phyloP scores from a whole-genome alignment of 202 grass and related monocot species.

The Alloteropsis angusta region DNA sequence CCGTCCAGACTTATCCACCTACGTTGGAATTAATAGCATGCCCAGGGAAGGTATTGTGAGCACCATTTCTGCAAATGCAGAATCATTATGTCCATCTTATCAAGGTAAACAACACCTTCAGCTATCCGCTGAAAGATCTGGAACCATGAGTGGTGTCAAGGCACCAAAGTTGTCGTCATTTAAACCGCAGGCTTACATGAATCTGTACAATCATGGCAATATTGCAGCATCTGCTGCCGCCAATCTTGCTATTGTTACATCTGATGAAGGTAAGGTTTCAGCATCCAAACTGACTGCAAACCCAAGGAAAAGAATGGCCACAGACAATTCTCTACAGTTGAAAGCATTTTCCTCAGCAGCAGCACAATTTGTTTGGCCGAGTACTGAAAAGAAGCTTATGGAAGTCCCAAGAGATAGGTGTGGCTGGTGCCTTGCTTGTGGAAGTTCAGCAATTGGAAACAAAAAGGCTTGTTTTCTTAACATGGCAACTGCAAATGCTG shows the following conservation, averaged over 20 bases:
- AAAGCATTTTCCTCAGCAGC: conserved; percentile 82
- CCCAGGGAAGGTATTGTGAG: conserved; percentile 25
- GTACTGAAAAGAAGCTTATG: conserved; percentile 66
- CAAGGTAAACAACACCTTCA: conserved; percentile 27
- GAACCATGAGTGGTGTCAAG: conserved; percentile 35
- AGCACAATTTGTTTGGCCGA: conserved; percentile 80
- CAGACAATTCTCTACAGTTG: conserved; percentile 53
- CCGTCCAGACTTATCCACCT: conserved; percentile 17
- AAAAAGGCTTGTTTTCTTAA: conserved; percentile 94
- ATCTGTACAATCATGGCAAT: conserved; percentile 82
- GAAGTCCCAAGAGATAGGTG: conserved; percentile 94
- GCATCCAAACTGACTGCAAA: conserved; percentile 49
- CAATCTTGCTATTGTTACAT: conserved; percentile 72
- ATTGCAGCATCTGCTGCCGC: conserved; percentile 84
- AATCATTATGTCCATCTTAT: conserved; percentile 23
- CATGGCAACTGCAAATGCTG: conserved; percentile 56
- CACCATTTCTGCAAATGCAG: conserved; percentile 23
- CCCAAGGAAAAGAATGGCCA: conserved; percentile 42
- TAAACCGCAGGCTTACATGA: conserved; percentile 77
- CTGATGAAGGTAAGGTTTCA: conserved; percentile 58
- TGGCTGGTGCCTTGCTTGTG: conserved; percentile 93
- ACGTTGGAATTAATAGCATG: conserved; percentile 15
- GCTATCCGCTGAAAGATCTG: conserved; percentile 26
- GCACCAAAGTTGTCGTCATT: conserved; percentile 38
- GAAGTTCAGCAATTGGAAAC: conserved; percentile 56